Evolutionary conservation across 1,284 basidiomycete genomes (phyloP).

Genomic region (Cryptococcus amylolentus): DNA sequence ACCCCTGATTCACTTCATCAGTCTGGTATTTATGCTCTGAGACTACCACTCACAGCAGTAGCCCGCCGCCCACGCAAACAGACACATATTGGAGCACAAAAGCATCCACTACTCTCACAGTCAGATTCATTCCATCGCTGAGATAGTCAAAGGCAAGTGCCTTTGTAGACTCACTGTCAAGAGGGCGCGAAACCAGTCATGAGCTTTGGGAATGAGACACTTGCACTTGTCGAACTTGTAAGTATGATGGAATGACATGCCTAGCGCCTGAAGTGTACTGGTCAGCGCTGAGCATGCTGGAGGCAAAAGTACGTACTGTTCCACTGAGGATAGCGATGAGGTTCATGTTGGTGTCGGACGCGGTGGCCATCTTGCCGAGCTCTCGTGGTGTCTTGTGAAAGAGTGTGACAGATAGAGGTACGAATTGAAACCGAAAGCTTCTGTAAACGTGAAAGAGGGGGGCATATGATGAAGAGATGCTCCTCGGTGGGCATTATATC

Average conservation of each 20-base stretch:
- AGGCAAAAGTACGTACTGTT: constrained; percentile 10
- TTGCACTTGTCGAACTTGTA: constrained; percentile 30
- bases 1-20: constrained; percentile 8
- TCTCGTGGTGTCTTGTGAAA: too few relatives aligned
- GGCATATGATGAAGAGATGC: too few relatives aligned
- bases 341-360: constrained; percentile 8
- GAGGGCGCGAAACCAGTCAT: constrained; percentile 33
- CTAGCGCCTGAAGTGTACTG: constrained; percentile 10
- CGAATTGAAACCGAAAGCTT: too few relatives aligned
- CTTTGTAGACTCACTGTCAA: constrained; percentile 21
- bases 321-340: constrained; percentile 13
- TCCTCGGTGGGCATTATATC: too few relatives aligned
- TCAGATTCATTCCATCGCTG: background rate
- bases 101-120: constrained; percentile 26
- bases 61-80: constrained; percentile 22
- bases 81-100: constrained; percentile 9
- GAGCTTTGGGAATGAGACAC: constrained; percentile 28
- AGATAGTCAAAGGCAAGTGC: background rate
- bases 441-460: too few relatives aligned
- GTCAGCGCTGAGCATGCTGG: background rate
- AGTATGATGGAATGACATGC: constrained; percentile 21
- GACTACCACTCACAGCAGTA: constrained; percentile 16
- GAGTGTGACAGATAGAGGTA: too few relatives aligned
- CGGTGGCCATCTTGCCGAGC: constrained; percentile 10
- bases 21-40: background rate